Evolutionary conservation across 306 rosid genomes (phyloP), one percentile per base, ranked within the genome.

Genomic region (Vigna mungo): DNA sequence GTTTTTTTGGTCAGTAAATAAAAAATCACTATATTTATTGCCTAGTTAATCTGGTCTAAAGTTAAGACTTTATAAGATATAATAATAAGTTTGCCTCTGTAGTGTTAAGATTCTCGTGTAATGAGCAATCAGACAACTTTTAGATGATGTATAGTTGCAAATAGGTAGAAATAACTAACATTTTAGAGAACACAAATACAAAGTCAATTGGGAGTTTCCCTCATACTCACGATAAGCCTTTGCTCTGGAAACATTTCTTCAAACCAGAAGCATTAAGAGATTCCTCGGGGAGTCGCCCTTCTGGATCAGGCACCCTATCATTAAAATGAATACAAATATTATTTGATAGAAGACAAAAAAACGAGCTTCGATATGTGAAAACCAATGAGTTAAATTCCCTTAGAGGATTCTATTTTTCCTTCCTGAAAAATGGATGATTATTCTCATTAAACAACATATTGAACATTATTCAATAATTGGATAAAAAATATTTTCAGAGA

Each of bases 201-300:
- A 82, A 74, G 23, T 65, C 78, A 82, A 82, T 18, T 56, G 16
- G 46, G 46, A 59, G 41, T 48, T 76, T 71, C 75, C 53, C 53
- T 70, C 84, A 82, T 78, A 89, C 97, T 95, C 87, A 90, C 97
- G 88, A 81, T 49, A 95, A 92, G 82, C 96, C 97, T 89, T 89
- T 92, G 81, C 87, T 82, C 66, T 74, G 87, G 79, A 95, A 92
- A 87, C 86, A 76, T 79, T 71, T 88, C 89, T 91, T 95, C 85
- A 92, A 84, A 85, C 84, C 88, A 74, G 86, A 86, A 87, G 96
- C 97, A 81, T 80, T 80, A 18, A 92, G 87, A 74, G 93, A 77
- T 87, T 95, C 99, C 82, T 85, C 88, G 37, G 97, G 99, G 79
- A 95, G 97, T 81, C 84, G 89, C 44, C 97, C 97, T 86, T 91